These are phyloP conservation scores for Pseudoperonospora humuli DNA, from an alignment of 352 stramenopile genomes.

Conservation along the genomic window DNA sequence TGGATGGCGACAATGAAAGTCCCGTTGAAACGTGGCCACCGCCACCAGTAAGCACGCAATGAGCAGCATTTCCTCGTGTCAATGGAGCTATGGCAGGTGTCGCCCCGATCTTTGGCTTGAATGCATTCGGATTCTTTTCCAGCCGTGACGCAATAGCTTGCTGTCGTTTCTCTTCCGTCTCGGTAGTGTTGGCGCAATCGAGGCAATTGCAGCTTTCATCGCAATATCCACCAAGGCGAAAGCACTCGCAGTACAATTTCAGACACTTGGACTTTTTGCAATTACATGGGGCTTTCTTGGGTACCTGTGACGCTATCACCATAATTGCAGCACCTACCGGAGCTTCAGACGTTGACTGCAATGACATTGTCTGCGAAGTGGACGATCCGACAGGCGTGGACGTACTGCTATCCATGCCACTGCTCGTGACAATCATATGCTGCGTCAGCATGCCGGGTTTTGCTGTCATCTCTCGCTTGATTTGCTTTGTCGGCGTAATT, in stretches of 20 bases:
- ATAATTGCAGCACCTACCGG: slow-evolving; percentile 1
- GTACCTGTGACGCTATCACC: slow-evolving; percentile 3
- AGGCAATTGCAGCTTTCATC: slow-evolving; percentile 90
- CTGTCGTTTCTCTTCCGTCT: slow-evolving; percentile 59
- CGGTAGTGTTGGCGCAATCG: slow-evolving; percentile 84
- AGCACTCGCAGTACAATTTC: slow-evolving; percentile 96
- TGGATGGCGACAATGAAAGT: slow-evolving; percentile 22
- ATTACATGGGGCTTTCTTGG: slow-evolving; percentile 86
- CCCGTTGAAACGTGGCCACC: slow-evolving; percentile 6
- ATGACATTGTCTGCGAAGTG: slow-evolving; percentile 14
- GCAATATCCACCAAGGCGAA: slow-evolving; percentile 88
- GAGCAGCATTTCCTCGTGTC: slow-evolving; percentile 6
- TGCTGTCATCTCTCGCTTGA: slow-evolving; percentile 14
- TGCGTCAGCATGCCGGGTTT: slow-evolving; percentile 5
- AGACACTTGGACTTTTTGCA: slow-evolving; percentile 98
- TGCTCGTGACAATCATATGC: background rate
- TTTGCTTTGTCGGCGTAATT: slow-evolving; percentile 20
- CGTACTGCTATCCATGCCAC: slow-evolving; percentile 17
- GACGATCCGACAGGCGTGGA: slow-evolving; percentile 13
- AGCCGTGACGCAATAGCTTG: slow-evolving; percentile 87
- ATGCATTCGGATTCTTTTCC: slow-evolving; percentile 92
- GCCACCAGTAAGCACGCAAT: slow-evolving; percentile 8
- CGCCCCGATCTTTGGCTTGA: slow-evolving; percentile 92
- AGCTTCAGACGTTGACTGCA: slow-evolving; percentile 20
- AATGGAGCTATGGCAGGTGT: slow-evolving; percentile 9